Evolutionary conservation across 2,329 filamentous ascomycete genomes (phyloP).

Genomic region (Juglanconis sp.): DNA sequence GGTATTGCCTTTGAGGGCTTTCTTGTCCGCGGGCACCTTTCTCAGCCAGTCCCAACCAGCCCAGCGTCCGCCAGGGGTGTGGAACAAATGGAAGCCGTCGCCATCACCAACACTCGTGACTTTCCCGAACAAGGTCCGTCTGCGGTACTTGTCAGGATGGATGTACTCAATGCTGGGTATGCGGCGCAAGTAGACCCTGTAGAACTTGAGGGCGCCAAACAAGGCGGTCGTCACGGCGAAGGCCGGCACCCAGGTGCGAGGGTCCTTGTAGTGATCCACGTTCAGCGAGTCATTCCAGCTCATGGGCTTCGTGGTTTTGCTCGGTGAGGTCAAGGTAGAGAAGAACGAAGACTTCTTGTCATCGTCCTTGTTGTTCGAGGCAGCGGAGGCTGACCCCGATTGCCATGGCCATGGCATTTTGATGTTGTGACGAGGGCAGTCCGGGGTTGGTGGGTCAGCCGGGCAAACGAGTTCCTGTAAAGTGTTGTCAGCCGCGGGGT

Average conservation of each 20-base stretch:
- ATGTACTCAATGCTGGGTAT: constrained; percentile 77
- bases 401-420: constrained; percentile 20
- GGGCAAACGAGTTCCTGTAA: background rate
- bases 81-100: constrained; percentile 91
- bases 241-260: constrained; percentile 51
- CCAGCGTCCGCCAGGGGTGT: constrained; percentile 85
- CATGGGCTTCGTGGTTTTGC: constrained; percentile 25
- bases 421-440: background rate
- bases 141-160: constrained; percentile 69
- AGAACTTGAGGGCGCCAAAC: constrained; percentile 55
- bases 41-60: constrained; percentile 93
- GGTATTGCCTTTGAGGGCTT: constrained; percentile 71
- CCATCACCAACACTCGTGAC: constrained; percentile 96
- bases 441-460: background rate
- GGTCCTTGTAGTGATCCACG: constrained; percentile 49
- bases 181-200: constrained; percentile 76
- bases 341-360: background rate
- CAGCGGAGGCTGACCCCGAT: constrained; percentile 8
- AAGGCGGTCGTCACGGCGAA: constrained; percentile 54
- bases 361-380: background rate
- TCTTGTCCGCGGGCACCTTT: constrained; percentile 65
- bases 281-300: constrained; percentile 43
- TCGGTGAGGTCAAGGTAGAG: constrained; percentile 1
- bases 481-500: background rate
- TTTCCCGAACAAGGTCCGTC: constrained; percentile 72